Conservation (phyloP, 495 filamentous ascomycete genomes). For the Aspergillus panamensis region DNA sequence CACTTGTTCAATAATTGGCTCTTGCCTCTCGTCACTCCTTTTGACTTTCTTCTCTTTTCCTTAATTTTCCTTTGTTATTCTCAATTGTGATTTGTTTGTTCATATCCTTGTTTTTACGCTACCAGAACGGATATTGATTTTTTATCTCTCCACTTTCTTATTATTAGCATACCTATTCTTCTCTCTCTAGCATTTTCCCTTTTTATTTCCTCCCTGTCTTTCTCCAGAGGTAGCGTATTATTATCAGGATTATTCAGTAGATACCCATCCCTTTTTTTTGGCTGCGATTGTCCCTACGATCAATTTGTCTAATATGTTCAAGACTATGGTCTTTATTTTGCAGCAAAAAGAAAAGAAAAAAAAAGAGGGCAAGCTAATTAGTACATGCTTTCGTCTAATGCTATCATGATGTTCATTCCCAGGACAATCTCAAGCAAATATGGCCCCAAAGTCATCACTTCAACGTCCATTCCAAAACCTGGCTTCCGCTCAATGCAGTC, state of each 20-base stretch:
- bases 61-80: background rate
- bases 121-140: constrained; percentile 3
- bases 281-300: no score
- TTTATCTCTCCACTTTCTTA: background rate
- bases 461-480: constrained; percentile 16
- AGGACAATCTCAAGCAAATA: no score
- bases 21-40: background rate
- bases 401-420: no score
- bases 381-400: no score
- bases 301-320: no score
- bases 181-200: background rate
- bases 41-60: background rate
- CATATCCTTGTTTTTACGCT: background rate
- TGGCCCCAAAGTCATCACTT: background rate
- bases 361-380: no score
- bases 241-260: background rate
- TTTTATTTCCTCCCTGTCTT: background rate
- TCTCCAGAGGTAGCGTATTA: background rate
- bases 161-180: background rate
- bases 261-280: background rate
- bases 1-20: constrained; percentile 5
- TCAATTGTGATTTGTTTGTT: background rate
- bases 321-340: no score
- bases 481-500: constrained; percentile 1
- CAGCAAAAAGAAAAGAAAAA: no score